Evolutionary conservation across 768 basidiomycete species (phyloP), one percentile per base, ranked within the genome.

Genomic region (Termitomyces sp.): DNA sequence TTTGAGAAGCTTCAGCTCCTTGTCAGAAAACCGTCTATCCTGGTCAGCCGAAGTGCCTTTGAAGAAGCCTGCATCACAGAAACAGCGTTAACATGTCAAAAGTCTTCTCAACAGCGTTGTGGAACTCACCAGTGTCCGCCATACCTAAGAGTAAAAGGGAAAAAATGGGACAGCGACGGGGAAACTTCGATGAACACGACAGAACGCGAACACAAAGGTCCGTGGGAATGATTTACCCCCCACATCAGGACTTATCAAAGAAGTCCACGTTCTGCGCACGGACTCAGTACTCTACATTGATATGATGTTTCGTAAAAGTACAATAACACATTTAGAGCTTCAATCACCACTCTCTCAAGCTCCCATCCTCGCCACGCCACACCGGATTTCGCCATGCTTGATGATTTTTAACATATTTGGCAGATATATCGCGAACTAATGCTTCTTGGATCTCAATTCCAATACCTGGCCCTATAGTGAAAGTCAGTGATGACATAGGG

Each of bases 11-110:
- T 93, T 93, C 53, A 88, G 74, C 74, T 96, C 94, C 76, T 98
- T 97, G 82, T 98, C 92, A 30, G 90, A 90, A 72, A 98, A 97
- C 52, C 95, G 84, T 63, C 89, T 85, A 71, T 94, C 92, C 72
- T 94, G 90, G 77, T 92, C 91, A 33, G 90, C 87, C 62, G 89
- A 91, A 26, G 90, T 93, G 67, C 91, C 91, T 73, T 91, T 92
- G 86, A 93, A 92, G 71, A 92, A 92, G 30, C 90, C 90, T 86
- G 55, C 16, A 35, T 57, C 45, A 44, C 68, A 61, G 67, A 67
- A 62, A 70, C 61, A 65, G 53, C 28, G n/a, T 38, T 60, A 24
- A 59, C 66, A 62, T 65, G 68, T 48, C 62, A 50, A 62, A 54
- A 56, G 55, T 56, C 61, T 66, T 68, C 74, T 68, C 60, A 79